Evolutionary conservation across 352 stramenopile species (phyloP), one percentile per base, ranked within the genome.

Genomic region (Phytopythium chamaehyphon): DNA sequence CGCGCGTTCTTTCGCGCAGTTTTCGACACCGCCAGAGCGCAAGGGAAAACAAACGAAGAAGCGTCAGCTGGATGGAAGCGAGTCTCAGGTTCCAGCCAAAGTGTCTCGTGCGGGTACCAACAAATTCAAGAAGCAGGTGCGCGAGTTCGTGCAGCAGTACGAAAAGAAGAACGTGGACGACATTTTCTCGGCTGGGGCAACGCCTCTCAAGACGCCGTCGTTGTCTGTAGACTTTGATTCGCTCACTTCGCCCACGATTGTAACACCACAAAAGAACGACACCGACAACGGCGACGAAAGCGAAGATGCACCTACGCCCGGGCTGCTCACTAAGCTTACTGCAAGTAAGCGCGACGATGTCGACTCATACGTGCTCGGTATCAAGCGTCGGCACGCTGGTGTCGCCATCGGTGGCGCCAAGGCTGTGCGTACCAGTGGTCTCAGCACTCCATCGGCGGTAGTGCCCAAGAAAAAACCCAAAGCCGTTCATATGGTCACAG

Each of bases 41-140:
- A 72, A 72, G 48, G 18, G 26, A 40, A 75, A 67, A 9, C 80
- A 69, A 9, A 4, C 24, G 6, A 57, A 60, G 16, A 77, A 68
- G 33, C 58, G 57, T 58, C 26, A 28, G 3, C 37, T 55, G 4
- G 52, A 63, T 8, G 31, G 22, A 1, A 36, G 39, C 8, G 49
- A 21, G 2, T 23, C 42, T 26, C 46, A 35, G 31, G 58, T 81
- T 23, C 63, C 71, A 14, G 51, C 54, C 14, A 89, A 91, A 47
- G 73, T 91, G 28, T 65, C 76, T 16, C 77, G 81, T 7, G 73
- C 79, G 19, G 81, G 81, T 12, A 86, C 78, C 18, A 91, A 90
- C 37, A 66, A 79, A 45, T 91, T 89, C 53, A 91, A 91, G 58
- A 89, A 91, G 43, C 81, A 91, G 78, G 81, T 91, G 42, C 81